Evolutionary conservation across 1,284 basidiomycete species (phyloP), one percentile per base, ranked within the genome.

Genomic region (Coniferiporia sulphurascens): DNA sequence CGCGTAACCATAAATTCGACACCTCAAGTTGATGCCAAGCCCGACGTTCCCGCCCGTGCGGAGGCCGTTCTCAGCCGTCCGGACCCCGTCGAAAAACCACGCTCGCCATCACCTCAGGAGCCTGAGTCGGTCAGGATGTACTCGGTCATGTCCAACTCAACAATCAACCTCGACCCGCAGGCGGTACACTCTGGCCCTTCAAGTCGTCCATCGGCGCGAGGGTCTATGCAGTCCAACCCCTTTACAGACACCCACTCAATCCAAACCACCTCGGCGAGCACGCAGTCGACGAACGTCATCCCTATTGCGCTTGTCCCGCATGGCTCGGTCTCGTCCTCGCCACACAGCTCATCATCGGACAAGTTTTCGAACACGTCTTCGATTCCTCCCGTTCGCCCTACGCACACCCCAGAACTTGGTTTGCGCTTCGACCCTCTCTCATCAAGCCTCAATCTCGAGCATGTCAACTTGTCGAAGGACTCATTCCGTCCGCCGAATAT

Each of bases 271-370:
- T 82, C 81, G 15, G 84, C 85, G 19, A 79, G 82, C 55, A 86
- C 87, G 10, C 85, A 87, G 68, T 81, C 81, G 44, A 89, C 89
- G 13, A 91, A 92, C 67, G 89, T 90, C 64, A 92, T 92, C 58
- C 89, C 89, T 61, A 92, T 91, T 64, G 88, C 88, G 4, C 77
- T 91, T 55, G 86, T 91, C 41, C 74, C 86, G n/a, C 81, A 86
- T 19, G 80, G 81, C 17, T 78, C 79, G 8, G 70, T 72, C 41
- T 67, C 66, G 17, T 93, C 27, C 77, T 81, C 49, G 91, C 90
- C 41, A 91, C 93, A 71, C 81, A 83, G 58, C 84, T 86, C 48
- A 91, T 92, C 68, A 86, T 93, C 66, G 83, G 66, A 69, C 59
- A 56, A 44, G 34, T 52, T 9, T 22, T 62, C 55, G 34, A 10